phyloP scores from a whole-genome alignment of 805 yeast genomes.

The Jamesozyma jinghongensis region DNA sequence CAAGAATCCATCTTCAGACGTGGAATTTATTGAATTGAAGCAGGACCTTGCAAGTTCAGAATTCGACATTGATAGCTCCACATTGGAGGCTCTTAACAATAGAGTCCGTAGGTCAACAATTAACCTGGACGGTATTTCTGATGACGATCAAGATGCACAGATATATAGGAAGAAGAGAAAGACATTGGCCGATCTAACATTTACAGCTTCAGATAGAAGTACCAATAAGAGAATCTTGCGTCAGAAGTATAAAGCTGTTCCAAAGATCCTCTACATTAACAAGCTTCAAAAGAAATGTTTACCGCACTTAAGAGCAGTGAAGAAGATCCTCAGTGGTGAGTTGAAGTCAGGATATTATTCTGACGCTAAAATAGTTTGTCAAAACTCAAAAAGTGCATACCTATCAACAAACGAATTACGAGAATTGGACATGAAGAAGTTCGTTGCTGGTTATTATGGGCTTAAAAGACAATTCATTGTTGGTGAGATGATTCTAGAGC shows the following conservation, averaged over 20 bases:
- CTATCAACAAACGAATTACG: conserved; percentile 42
- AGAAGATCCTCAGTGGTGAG: conserved; percentile 37
- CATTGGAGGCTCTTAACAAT: too few species aligned
- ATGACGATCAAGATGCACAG: background rate
- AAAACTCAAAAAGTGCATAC: conserved; percentile 34
- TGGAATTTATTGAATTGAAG: background rate
- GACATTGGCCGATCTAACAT: background rate
- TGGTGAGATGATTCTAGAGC: conserved; percentile 35
- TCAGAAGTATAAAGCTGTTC: conserved; percentile 5
- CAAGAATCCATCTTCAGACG: too few species aligned
- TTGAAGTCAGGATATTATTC: conserved; percentile 41
- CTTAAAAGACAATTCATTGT: conserved; percentile 45
- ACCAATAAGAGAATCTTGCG: too few species aligned
- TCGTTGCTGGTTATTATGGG: conserved; percentile 55
- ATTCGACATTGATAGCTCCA: background rate
- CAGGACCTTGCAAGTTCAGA: background rate
- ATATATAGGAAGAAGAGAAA: background rate
- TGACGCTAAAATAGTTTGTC: conserved; percentile 37
- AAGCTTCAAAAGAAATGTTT: conserved; percentile 27
- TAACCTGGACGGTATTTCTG: background rate
- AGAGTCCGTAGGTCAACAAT: background rate
- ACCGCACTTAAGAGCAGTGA: conserved; percentile 30
- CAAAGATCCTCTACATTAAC: conserved; percentile 22
- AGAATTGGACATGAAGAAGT: conserved; percentile 37
- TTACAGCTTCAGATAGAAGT: too few species aligned